phyloP scores from a whole-genome alignment of 176 grass and related monocot genomes.

The Puya raimondii region DNA sequence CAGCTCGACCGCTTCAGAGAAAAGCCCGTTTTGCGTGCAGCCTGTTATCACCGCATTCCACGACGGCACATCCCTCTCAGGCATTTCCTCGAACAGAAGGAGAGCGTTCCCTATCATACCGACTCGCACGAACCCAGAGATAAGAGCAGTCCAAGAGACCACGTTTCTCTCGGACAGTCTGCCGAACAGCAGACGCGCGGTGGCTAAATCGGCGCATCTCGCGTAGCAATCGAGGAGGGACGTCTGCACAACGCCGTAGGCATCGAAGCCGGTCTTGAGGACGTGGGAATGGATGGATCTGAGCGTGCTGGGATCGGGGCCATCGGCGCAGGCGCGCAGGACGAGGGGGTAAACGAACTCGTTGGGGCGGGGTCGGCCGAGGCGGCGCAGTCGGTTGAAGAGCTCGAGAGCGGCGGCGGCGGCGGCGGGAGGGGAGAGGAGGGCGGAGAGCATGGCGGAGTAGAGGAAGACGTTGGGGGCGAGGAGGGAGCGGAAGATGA shows the following conservation, averaged over 20 bases:
- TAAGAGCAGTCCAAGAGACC: constrained; percentile 57
- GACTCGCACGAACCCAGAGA: constrained; percentile 47
- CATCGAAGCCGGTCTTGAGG: constrained; percentile 49
- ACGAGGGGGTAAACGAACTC: constrained; percentile 75
- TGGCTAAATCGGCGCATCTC: constrained; percentile 42
- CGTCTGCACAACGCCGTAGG: constrained; percentile 29
- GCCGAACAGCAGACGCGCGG: constrained; percentile 60
- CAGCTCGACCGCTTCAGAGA: constrained; percentile 39
- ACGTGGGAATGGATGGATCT: constrained; percentile 46
- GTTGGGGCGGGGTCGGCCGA: constrained; percentile 36
- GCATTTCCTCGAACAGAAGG: constrained; percentile 50
- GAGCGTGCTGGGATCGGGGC: constrained; percentile 16
- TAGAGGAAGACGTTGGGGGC: constrained; percentile 71
- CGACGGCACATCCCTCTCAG: constrained; percentile 54
- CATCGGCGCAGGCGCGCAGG: constrained; percentile 42
- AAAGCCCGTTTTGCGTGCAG: constrained; percentile 52
- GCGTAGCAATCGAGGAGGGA: constrained; percentile 63
- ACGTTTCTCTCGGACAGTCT: constrained; percentile 58
- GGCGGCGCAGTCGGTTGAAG: constrained; percentile 60
- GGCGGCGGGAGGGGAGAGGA: constrained; percentile 4
- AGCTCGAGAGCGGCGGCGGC: constrained; percentile 28
- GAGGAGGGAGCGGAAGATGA: constrained; percentile 52
- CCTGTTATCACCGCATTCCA: constrained; percentile 71
- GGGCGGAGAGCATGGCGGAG: constrained; percentile 70
- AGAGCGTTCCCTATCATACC: constrained; percentile 47